These are phyloP conservation scores for Jamesozyma gamospora DNA, from an alignment of 805 yeast genomes.

Conservation along the genomic window DNA sequence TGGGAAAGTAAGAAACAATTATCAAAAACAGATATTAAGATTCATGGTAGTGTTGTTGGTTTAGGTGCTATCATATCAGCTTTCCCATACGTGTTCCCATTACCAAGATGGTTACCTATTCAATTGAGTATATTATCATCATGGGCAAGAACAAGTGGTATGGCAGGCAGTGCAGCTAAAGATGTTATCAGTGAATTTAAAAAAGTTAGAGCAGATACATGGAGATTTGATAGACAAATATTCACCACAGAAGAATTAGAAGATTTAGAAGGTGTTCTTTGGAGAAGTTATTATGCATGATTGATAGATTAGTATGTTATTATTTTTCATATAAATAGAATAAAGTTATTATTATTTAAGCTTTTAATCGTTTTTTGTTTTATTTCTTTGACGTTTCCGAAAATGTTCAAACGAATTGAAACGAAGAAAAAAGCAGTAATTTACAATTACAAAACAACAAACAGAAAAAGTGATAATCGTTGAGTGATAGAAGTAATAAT, in stretches of 20 bases:
- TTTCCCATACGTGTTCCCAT: slow-evolving; percentile 83
- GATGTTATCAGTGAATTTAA: slow-evolving; percentile 74
- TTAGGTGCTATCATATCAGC: slow-evolving; percentile 83
- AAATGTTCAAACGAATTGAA: too few relatives aligned
- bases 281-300: slow-evolving; percentile 85
- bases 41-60: slow-evolving; percentile 86
- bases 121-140: slow-evolving; percentile 61
- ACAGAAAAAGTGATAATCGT: too few relatives aligned
- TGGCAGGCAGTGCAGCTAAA: slow-evolving; percentile 77
- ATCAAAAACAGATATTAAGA: slow-evolving; percentile 32
- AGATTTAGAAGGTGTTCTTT: slow-evolving; percentile 86
- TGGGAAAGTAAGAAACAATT: slow-evolving; percentile 30
- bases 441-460: too few relatives aligned
- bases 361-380: too few relatives aligned
- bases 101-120: slow-evolving; percentile 81
- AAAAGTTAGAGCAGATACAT: slow-evolving; percentile 87
- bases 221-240: slow-evolving; percentile 82
- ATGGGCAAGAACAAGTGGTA: slow-evolving; percentile 67
- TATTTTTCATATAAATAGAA: too few relatives aligned
- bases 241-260: slow-evolving; percentile 75
- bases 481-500: too few relatives aligned
- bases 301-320: too few relatives aligned
- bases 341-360: too few relatives aligned
- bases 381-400: background rate
- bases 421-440: too few relatives aligned